Conservation (phyloP, 176 grass and related monocot species). For the Guadua angustifolia region DNA sequence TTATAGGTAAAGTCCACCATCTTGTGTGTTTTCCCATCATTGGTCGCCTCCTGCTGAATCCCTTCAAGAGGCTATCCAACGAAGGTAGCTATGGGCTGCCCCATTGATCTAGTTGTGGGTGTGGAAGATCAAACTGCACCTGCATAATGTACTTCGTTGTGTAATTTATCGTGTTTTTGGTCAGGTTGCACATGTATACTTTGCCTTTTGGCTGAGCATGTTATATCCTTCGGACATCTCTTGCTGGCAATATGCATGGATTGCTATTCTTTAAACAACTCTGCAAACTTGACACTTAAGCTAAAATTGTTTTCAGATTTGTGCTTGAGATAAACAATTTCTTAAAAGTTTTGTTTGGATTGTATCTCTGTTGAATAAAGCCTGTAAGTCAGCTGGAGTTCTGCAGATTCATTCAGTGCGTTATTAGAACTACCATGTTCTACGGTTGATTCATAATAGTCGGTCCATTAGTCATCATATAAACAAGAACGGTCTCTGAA, state of each 20-base stretch:
- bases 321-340: background rate
- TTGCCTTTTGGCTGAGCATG: background rate
- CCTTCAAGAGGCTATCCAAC: background rate
- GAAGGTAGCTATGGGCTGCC: conserved; percentile 9
- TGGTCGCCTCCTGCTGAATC: conserved; percentile 11
- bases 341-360: background rate
- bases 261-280: background rate
- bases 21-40: conserved; percentile 24
- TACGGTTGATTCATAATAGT: background rate
- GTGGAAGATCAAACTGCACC: background rate
- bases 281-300: background rate
- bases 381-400: background rate
- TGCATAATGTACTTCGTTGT: background rate
- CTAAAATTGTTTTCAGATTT: background rate
- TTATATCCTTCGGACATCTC: background rate
- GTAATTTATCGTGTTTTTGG: conserved; percentile 15
- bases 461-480: background rate
- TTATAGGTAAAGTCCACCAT: conserved; percentile 6
- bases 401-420: background rate
- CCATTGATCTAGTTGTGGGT: conserved; percentile 14
- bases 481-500: background rate
- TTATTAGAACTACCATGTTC: background rate
- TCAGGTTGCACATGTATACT: conserved; percentile 10
- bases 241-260: background rate
- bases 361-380: background rate